A percentile compares a stretch with the other conserved stretches of the same genome.
phyloP scores from a whole-genome alignment of 768 basidiomycete species.

The Cystofilobasidium ferigula region DNA sequence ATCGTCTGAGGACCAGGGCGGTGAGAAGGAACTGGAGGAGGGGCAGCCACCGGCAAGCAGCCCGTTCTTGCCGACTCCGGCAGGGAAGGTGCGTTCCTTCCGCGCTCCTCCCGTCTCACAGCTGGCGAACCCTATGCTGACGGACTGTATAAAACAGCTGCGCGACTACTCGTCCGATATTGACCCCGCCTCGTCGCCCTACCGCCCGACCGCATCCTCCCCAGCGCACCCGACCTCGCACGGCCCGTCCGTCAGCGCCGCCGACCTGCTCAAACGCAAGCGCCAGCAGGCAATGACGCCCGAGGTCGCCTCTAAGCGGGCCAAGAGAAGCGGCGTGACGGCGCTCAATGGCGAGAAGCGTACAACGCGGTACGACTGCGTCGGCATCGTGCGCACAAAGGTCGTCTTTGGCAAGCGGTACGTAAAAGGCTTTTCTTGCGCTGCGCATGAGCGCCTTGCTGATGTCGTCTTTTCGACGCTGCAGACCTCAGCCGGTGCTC shows the following conservation, averaged over 20 bases:
- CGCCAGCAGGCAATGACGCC: neutral
- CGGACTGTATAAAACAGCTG: too few relatives aligned
- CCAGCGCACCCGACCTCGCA: neutral
- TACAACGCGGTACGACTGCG: slow-evolving; percentile 49
- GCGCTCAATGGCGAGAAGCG: slow-evolving; percentile 32
- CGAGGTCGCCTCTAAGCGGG: neutral
- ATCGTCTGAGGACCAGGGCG: slow-evolving; percentile 30
- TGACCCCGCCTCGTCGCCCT: slow-evolving; percentile 16
- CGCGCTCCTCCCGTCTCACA: too few relatives aligned
- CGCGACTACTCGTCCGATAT: slow-evolving; percentile 26
- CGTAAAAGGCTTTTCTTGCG: too few relatives aligned
- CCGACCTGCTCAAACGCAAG: slow-evolving; percentile 7
- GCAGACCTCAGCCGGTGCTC: slow-evolving; percentile 18
- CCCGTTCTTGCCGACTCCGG: neutral
- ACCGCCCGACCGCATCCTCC: slow-evolving; percentile 1
- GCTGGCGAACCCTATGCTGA: too few relatives aligned
- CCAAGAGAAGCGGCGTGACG: slow-evolving; percentile 15
- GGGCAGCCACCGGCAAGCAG: neutral
- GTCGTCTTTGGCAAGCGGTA: slow-evolving; percentile 73
- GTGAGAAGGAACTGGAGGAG: neutral
- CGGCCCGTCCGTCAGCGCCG: neutral
- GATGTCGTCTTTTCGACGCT: too few relatives aligned
- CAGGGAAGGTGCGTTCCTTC: neutral
- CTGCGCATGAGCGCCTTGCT: too few relatives aligned
- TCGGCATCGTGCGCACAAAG: slow-evolving; percentile 66